Conservation (phyloP, 176 grass and related monocot genomes). For the Leersia perrieri region DNA sequence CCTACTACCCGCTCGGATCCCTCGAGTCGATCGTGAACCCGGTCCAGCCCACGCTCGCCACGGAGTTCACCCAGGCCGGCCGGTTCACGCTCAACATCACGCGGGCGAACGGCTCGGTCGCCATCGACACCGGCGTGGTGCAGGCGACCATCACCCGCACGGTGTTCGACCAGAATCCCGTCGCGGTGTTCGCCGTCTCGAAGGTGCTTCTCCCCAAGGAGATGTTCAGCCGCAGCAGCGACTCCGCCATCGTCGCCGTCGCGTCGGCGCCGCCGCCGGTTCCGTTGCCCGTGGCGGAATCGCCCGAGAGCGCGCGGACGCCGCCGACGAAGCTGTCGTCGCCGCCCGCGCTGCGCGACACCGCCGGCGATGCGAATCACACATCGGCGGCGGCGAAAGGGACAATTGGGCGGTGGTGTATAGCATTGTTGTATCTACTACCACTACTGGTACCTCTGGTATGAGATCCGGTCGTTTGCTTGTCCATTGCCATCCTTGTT, state of each 20-base stretch:
- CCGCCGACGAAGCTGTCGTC: slow-evolving; percentile 58
- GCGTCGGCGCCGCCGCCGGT: background rate
- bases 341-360: slow-evolving; percentile 42
- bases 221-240: slow-evolving; percentile 46
- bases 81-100: slow-evolving; percentile 94
- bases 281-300: slow-evolving; percentile 28
- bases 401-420: slow-evolving; percentile 14
- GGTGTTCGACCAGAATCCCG: slow-evolving; percentile 88
- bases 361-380: slow-evolving; percentile 7
- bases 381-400: background rate
- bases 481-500: slow-evolving; percentile 21
- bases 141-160: slow-evolving; percentile 85
- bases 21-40: slow-evolving; percentile 96
- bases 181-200: slow-evolving; percentile 86
- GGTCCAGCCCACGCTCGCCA: slow-evolving; percentile 77
- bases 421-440: slow-evolving; percentile 47
- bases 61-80: slow-evolving; percentile 67
- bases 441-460: slow-evolving; percentile 15
- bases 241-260: background rate
- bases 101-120: slow-evolving; percentile 62
- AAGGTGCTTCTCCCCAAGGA: slow-evolving; percentile 86
- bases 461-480: slow-evolving; percentile 35
- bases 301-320: slow-evolving; percentile 3
- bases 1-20: slow-evolving; percentile 86
- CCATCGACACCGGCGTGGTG: slow-evolving; percentile 88